Conservation (phyloP, 441 rosid species). For the Arabidopsis hybrid region DNA sequence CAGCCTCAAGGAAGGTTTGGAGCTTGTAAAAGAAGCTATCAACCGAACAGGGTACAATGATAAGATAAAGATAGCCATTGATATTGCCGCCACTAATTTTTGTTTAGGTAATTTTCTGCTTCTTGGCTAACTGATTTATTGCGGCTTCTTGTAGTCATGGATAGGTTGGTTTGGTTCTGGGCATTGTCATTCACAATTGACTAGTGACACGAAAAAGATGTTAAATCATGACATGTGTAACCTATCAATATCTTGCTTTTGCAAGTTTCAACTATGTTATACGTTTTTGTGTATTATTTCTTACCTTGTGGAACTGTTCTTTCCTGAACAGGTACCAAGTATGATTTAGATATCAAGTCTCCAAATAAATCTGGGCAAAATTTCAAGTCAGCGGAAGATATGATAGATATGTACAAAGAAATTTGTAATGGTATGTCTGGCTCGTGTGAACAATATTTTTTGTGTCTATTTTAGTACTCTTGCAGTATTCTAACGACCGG, state of each 20-base stretch:
- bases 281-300: background rate
- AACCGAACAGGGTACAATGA: conserved; percentile 84
- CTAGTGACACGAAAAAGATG: conserved; percentile 26
- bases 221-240: conserved; percentile 9
- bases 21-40: conserved; percentile 94
- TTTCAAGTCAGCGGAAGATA: conserved; percentile 94
- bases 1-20: conserved; percentile 95
- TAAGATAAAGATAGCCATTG: conserved; percentile 88
- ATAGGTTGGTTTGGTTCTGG: conserved; percentile 28
- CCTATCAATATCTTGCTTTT: conserved; percentile 18
- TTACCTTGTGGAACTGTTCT: conserved; percentile 2
- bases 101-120: conserved; percentile 72
- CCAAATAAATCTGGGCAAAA: conserved; percentile 81
- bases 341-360: conserved; percentile 83
- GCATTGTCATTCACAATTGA: conserved; percentile 15
- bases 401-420: conserved; percentile 91
- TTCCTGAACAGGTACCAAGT: conserved; percentile 74
- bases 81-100: conserved; percentile 85
- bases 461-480: conserved; percentile 25
- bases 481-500: conserved; percentile 16
- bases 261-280: background rate
- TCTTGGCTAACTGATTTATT: conserved; percentile 31
- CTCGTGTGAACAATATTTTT: conserved; percentile 21
- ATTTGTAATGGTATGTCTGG: conserved; percentile 75
- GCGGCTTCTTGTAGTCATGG: conserved; percentile 12